Percentiles rank a stretch among this genome's conserved stretches.
These are phyloP conservation scores for Leptomonas seymouri DNA, from an alignment of 208 protist species.

Conservation along the genomic window DNA sequence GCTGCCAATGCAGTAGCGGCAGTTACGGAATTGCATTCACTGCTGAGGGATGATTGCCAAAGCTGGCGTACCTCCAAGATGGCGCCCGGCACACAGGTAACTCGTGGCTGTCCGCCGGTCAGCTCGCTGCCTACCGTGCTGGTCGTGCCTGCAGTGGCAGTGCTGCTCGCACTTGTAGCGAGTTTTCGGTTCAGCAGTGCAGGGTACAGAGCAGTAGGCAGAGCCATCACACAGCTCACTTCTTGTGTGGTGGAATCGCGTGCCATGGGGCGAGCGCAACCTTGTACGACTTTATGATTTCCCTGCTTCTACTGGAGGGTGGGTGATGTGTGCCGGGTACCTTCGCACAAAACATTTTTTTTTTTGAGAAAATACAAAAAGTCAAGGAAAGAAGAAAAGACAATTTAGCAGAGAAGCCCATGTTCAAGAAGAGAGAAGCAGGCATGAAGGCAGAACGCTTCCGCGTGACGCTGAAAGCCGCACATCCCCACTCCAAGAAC, in stretches of 20 bases:
- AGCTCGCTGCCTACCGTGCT: neutral
- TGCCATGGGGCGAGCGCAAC: neutral
- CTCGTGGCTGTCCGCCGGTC: slow-evolving; percentile 5
- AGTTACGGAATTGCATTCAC: no score
- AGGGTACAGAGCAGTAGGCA: slow-evolving; percentile 16
- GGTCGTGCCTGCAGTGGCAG: neutral
- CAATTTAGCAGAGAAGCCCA: no score
- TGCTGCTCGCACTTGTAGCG: neutral
- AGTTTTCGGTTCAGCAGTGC: slow-evolving; percentile 24
- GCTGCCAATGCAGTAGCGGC: neutral
- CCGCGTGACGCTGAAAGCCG: no score
- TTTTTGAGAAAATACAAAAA: neutral
- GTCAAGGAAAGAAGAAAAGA: neutral
- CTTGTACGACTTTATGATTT: neutral
- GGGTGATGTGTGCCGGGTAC: no score
- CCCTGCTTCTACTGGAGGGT: neutral
- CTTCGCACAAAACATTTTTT: no score
- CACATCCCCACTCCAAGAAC: no score
- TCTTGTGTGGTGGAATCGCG: slow-evolving; percentile 10
- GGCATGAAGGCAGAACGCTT: no score
- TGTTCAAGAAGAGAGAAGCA: no score
- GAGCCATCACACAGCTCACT: slow-evolving; percentile 25
- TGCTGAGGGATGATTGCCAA: slow-evolving; percentile 38
- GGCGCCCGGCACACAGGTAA: slow-evolving; percentile 23
- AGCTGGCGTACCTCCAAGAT: slow-evolving; percentile 74